Evolutionary conservation across 768 basidiomycete genomes (phyloP).

Genomic region (Pleurotus giganteus): DNA sequence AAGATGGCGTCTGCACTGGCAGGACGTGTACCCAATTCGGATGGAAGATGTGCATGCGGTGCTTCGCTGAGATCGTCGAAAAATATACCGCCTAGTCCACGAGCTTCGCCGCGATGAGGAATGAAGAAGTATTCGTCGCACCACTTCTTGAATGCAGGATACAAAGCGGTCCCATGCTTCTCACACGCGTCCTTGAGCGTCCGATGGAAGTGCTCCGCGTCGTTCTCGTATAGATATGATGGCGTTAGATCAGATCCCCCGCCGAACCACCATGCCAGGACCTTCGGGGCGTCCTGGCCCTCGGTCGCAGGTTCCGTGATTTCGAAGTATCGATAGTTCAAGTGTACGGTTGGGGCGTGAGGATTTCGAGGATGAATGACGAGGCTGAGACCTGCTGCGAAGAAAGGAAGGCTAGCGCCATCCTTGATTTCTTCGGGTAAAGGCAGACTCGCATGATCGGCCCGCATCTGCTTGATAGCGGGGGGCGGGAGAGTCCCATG

Average conservation of each 20-base stretch:
- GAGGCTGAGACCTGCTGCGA: slow-evolving; percentile 88
- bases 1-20: slow-evolving; percentile 70
- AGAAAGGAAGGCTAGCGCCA: slow-evolving; percentile 78
- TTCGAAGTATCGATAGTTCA: slow-evolving; percentile 98
- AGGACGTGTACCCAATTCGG: slow-evolving; percentile 42
- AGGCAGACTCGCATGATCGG: slow-evolving; percentile 81
- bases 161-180: slow-evolving; percentile 62
- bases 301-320: slow-evolving; percentile 53
- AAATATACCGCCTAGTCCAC: slow-evolving; percentile 94
- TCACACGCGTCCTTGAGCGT: slow-evolving; percentile 78
- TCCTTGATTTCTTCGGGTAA: slow-evolving; percentile 42
- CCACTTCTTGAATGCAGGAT: slow-evolving; percentile 87
- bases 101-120: slow-evolving; percentile 78
- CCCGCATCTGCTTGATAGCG: slow-evolving; percentile 93
- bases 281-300: slow-evolving; percentile 37
- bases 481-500: slow-evolving; percentile 84
- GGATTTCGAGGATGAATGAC: slow-evolving; percentile 95
- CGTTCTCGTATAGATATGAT: slow-evolving; percentile 85
- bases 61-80: slow-evolving; percentile 87
- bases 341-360: slow-evolving; percentile 89
- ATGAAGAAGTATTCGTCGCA: slow-evolving; percentile 98
- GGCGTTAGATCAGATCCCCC: slow-evolving; percentile 96
- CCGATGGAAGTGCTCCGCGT: slow-evolving; percentile 83
- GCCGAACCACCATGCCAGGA: slow-evolving; percentile 98
- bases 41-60: slow-evolving; percentile 59